Percentiles rank a stretch among this genome's conserved stretches.
Conservation (phyloP, 1,284 basidiomycete genomes). For the Cryptococcus jaspeensis region DNA sequence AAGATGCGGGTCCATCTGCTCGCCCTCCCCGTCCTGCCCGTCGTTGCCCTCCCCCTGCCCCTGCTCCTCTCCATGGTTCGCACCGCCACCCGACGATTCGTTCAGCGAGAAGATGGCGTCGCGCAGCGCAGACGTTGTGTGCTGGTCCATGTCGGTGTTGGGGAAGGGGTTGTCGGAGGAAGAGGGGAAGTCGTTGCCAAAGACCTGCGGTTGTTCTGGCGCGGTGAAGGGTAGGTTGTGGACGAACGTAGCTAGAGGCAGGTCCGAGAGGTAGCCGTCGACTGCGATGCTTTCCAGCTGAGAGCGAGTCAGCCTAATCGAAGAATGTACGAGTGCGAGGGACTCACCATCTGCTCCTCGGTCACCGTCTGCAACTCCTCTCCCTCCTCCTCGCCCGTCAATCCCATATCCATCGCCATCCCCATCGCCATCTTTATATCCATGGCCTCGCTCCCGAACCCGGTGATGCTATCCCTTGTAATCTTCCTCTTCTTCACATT, state of each 20-base stretch:
- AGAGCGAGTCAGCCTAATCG: not conserved
- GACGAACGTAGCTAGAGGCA: slow-evolving; percentile 45
- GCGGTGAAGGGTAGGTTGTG: slow-evolving; percentile 44
- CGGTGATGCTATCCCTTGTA: slow-evolving; percentile 26
- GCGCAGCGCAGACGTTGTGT: slow-evolving; percentile 48
- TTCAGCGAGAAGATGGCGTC: slow-evolving; percentile 51
- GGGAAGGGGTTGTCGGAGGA: slow-evolving; percentile 32
- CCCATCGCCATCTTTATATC: slow-evolving; percentile 49
- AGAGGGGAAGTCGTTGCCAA: slow-evolving; percentile 34
- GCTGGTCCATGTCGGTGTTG: slow-evolving; percentile 47
- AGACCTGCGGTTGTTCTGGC: slow-evolving; percentile 20
- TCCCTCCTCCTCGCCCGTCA: slow-evolving; percentile 45
- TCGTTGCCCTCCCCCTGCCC: slow-evolving; percentile 20
- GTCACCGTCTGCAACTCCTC: slow-evolving; percentile 44
- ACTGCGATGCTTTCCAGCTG: slow-evolving; percentile 49
- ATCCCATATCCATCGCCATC: slow-evolving; percentile 48
- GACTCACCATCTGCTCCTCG: slow-evolving; percentile 49
- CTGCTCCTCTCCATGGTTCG: not conserved
- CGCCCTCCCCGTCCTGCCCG: slow-evolving; percentile 28
- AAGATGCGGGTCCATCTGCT: slow-evolving; percentile 43
- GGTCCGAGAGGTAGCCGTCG: slow-evolving; percentile 50
- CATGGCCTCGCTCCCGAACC: slow-evolving; percentile 33
- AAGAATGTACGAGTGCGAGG: not conserved
- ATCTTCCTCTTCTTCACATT: slow-evolving; percentile 45
- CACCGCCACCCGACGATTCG: slow-evolving; percentile 32